Evolutionary conservation across 2,329 filamentous ascomycete species (phyloP).

Genomic region (Zarea fungicola): DNA sequence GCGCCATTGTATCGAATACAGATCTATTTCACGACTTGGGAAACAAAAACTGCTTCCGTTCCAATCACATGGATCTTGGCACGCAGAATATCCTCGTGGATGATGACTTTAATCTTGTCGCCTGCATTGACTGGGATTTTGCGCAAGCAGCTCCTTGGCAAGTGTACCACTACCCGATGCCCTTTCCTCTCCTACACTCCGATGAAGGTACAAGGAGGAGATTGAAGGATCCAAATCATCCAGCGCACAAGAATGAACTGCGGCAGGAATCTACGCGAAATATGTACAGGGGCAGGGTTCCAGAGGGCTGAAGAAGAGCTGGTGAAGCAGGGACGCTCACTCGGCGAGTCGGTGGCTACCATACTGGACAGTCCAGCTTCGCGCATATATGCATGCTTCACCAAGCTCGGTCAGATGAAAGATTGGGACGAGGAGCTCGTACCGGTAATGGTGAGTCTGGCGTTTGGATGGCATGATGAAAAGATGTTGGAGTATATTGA

Average conservation of each 20-base stretch:
- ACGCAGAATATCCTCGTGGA: slow-evolving; percentile 29
- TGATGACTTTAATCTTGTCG: slow-evolving; percentile 24
- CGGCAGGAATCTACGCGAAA: slow-evolving; percentile 14
- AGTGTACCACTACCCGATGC: slow-evolving; percentile 27
- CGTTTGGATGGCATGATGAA: slow-evolving; percentile 8
- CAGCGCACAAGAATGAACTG: slow-evolving; percentile 16
- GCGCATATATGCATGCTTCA: slow-evolving; percentile 17
- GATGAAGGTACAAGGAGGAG: slow-evolving; percentile 16
- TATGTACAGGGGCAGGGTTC: slow-evolving; percentile 17
- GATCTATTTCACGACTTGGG: slow-evolving; percentile 17
- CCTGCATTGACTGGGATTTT: slow-evolving; percentile 29
- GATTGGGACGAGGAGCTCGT: slow-evolving; percentile 8
- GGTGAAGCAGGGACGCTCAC: neutral
- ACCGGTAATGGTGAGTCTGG: slow-evolving; percentile 12
- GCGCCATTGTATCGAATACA: slow-evolving; percentile 18
- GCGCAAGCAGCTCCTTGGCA: slow-evolving; percentile 26
- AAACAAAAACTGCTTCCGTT: slow-evolving; percentile 15
- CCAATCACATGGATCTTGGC: slow-evolving; percentile 30
- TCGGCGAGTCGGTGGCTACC: slow-evolving; percentile 10
- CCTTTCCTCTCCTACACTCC: slow-evolving; percentile 21
- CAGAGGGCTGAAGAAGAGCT: slow-evolving; percentile 15
- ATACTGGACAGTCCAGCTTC: slow-evolving; percentile 18
- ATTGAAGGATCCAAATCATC: slow-evolving; percentile 16
- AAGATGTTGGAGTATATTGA: neutral
- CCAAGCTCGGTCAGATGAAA: slow-evolving; percentile 1